Evolutionary conservation across 805 yeast species (phyloP).

Genomic region (Starmerella potacharoeniae): DNA sequence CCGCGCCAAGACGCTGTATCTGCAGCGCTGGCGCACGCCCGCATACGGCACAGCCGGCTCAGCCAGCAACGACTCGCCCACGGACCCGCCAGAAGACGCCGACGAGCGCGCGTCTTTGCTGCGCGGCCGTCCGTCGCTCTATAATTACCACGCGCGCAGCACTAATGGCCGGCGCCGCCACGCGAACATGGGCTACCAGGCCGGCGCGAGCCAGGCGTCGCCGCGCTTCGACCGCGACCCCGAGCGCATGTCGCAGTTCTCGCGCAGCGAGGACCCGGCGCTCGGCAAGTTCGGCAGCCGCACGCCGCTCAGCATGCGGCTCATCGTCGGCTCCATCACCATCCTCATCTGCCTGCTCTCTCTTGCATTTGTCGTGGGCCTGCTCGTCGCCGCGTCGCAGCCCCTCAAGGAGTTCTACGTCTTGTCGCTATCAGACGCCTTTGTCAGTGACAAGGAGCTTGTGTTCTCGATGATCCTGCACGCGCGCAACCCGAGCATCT

Average conservation of each 20-base stretch:
- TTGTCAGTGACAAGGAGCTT: conserved; percentile 74
- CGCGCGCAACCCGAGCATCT: conserved; percentile 80
- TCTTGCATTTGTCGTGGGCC: conserved; percentile 71
- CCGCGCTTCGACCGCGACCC: neutral
- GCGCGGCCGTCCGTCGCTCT: conserved; percentile 11
- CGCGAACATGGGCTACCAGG: neutral
- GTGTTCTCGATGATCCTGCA: conserved; percentile 66
- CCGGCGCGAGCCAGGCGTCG: neutral
- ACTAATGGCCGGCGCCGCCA: conserved; percentile 5
- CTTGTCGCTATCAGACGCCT: conserved; percentile 50
- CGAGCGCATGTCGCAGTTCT: neutral
- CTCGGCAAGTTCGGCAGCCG: conserved; percentile 1
- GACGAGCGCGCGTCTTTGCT: conserved; percentile 15
- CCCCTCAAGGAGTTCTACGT: conserved; percentile 62
- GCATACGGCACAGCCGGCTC: neutral
- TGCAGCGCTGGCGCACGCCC: conserved; percentile 23
- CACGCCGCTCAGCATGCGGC: conserved; percentile 7
- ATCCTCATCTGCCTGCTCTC: conserved; percentile 24
- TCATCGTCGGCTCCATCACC: conserved; percentile 13
- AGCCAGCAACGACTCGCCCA: neutral
- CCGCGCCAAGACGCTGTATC: conserved; percentile 22
- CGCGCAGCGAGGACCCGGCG: neutral
- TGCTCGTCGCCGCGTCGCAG: conserved; percentile 73
- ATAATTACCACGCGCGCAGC: conserved; percentile 11
- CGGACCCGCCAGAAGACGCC: neutral